Evolutionary conservation across 371 early-diverging fungal genomes (phyloP).

Genomic region (Mucor plumbeus): DNA sequence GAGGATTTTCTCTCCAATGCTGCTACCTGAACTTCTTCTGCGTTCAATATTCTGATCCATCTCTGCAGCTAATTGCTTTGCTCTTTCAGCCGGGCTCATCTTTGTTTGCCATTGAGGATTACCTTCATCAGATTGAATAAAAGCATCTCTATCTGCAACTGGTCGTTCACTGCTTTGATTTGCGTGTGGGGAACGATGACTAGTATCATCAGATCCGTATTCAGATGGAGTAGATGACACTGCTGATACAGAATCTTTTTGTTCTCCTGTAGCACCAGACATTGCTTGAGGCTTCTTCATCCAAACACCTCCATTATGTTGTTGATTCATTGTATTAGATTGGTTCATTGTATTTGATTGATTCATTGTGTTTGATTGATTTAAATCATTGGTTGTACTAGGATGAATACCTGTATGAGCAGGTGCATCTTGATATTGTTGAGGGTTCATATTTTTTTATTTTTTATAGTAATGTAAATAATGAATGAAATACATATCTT

Average conservation of each 20-base stretch:
- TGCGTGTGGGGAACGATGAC: slow-evolving; percentile 1
- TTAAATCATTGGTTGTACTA: not conserved
- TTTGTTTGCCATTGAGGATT: slow-evolving; percentile 29
- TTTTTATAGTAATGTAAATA: not conserved
- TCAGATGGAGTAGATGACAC: slow-evolving; percentile 21
- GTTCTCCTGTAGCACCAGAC: not conserved
- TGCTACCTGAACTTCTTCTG: not conserved
- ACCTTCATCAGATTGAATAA: slow-evolving; percentile 18
- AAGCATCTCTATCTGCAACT: slow-evolving; percentile 36
- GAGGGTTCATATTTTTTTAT: not conserved
- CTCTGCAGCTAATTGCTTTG: slow-evolving; percentile 34
- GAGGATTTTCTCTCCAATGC: slow-evolving; percentile 20
- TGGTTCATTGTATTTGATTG: not conserved
- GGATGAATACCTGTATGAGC: slow-evolving; percentile 7
- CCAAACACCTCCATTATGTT: not conserved
- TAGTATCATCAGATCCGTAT: slow-evolving; percentile 17
- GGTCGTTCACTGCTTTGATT: slow-evolving; percentile 15
- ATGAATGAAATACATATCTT: not conserved
- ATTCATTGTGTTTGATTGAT: not conserved
- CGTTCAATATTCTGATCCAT: slow-evolving; percentile 22
- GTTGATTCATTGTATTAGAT: not conserved
- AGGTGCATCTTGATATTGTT: not conserved
- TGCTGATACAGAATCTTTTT: not conserved
- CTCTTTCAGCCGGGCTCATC: slow-evolving; percentile 35
- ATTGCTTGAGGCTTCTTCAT: slow-evolving; percentile 1